phyloP scores from a whole-genome alignment of 495 filamentous ascomycete species.

The Tuber borchii region DNA sequence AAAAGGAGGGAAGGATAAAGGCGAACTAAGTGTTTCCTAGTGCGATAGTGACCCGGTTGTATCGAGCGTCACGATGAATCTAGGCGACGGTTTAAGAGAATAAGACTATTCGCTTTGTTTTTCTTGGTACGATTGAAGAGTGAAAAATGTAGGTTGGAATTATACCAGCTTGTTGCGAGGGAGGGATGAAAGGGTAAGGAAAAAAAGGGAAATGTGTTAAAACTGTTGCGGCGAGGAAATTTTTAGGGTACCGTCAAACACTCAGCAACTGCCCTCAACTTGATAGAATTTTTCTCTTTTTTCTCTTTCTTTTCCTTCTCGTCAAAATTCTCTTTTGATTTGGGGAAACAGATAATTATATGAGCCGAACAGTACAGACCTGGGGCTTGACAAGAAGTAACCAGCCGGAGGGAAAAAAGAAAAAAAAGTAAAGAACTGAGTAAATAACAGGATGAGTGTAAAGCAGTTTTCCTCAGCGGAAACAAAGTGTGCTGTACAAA shows the following conservation, averaged over 20 bases:
- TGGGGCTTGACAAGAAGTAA: conserved; percentile 4
- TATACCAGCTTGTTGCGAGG: conserved; percentile 36
- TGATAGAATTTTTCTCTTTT: conserved; percentile 32
- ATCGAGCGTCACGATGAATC: conserved; percentile 37
- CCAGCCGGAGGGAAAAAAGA: not conserved
- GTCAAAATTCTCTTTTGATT: conserved; percentile 39
- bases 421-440: not conserved
- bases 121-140: conserved; percentile 31
- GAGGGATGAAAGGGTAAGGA: conserved; percentile 24
- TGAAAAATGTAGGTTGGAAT: conserved; percentile 35
- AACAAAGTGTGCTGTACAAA: conserved; percentile 6
- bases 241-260: conserved; percentile 4
- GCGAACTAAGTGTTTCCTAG: conserved; percentile 14
- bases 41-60: conserved; percentile 29
- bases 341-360: conserved; percentile 33
- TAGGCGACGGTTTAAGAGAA: conserved; percentile 33
- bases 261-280: conserved; percentile 12
- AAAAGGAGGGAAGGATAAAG: conserved; percentile 21
- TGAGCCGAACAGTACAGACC: conserved; percentile 2
- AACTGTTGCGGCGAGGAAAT: conserved; percentile 24
- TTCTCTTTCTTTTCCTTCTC: conserved; percentile 22
- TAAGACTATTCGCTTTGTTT: conserved; percentile 35
- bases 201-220: conserved; percentile 23
- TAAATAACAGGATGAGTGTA: conserved; percentile 1
- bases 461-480: conserved; percentile 4